Conservation (phyloP, 306 rosid genomes). For the Prinsepia uniflora region DNA sequence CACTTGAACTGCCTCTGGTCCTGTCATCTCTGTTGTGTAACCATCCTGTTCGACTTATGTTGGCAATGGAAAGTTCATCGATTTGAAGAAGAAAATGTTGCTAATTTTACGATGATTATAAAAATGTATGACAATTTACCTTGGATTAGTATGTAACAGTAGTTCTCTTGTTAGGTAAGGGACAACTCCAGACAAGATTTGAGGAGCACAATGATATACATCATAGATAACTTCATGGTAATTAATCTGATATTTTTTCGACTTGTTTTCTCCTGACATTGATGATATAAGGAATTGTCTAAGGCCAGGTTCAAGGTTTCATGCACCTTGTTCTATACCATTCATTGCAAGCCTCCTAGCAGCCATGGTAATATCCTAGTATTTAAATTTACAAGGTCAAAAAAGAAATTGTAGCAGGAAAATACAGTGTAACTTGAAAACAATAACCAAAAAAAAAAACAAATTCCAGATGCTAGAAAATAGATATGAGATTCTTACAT, state of each 20-base stretch:
- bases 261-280: conserved; percentile 80
- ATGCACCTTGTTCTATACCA: conserved; percentile 71
- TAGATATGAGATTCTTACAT: conserved; percentile 43
- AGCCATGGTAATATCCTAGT: conserved; percentile 71
- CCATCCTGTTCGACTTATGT: too few species aligned
- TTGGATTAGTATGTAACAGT: conserved; percentile 60
- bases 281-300: conserved; percentile 77
- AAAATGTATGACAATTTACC: background rate
- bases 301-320: conserved; percentile 80
- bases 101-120: too few species aligned
- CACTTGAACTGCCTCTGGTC: too few species aligned
- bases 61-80: too few species aligned
- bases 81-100: too few species aligned
- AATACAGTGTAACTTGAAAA: background rate
- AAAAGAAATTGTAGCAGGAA: conserved; percentile 11
- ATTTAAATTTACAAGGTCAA: too few species aligned
- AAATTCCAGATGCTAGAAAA: conserved; percentile 1
- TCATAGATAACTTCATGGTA: conserved; percentile 79
- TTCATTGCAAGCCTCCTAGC: conserved; percentile 92
- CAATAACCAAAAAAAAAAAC: background rate
- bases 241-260: conserved; percentile 47
- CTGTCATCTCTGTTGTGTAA: too few species aligned
- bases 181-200: conserved; percentile 68
- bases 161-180: conserved; percentile 89
- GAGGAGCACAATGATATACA: conserved; percentile 87